phyloP scores from a whole-genome alignment of 2,329 filamentous ascomycete species.

The Ophiostoma sp. region DNA sequence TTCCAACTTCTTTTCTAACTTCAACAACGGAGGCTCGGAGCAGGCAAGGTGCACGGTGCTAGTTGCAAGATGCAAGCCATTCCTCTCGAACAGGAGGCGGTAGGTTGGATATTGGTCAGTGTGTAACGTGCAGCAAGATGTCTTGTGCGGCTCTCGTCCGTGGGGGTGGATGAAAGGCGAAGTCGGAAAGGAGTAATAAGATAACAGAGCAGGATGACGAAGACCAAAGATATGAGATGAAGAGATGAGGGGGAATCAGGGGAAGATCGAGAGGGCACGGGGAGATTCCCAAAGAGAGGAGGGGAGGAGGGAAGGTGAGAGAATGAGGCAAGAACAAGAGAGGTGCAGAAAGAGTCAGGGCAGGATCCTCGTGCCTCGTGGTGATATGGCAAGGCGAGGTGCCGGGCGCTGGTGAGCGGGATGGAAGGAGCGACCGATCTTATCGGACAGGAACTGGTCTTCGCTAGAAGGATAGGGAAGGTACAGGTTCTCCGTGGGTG shows the following conservation, averaged over 20 bases:
- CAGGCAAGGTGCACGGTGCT: background rate
- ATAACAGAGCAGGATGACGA: background rate
- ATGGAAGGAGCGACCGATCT: slow-evolving; percentile 8
- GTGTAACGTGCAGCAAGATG: slow-evolving; percentile 15
- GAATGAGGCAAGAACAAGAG: slow-evolving; percentile 4
- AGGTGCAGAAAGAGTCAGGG: background rate
- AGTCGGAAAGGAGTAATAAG: background rate
- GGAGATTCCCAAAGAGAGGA: background rate
- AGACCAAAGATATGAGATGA: background rate
- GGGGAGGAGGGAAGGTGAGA: background rate
- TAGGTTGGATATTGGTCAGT: background rate
- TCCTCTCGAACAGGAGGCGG: background rate
- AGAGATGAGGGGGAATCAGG: background rate
- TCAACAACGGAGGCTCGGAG: background rate
- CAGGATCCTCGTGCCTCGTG: slow-evolving; percentile 8
- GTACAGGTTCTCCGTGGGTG: background rate
- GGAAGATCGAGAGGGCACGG: background rate
- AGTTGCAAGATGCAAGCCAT: background rate
- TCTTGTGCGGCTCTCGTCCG: slow-evolving; percentile 8
- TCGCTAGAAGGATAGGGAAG: background rate
- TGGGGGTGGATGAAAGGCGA: background rate
- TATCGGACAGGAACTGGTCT: background rate
- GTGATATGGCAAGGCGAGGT: slow-evolving; percentile 13
- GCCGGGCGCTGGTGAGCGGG: background rate
- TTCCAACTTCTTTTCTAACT: background rate